phyloP scores from a whole-genome alignment of 352 stramenopile genomes.

The Blastocystis sp. region DNA sequence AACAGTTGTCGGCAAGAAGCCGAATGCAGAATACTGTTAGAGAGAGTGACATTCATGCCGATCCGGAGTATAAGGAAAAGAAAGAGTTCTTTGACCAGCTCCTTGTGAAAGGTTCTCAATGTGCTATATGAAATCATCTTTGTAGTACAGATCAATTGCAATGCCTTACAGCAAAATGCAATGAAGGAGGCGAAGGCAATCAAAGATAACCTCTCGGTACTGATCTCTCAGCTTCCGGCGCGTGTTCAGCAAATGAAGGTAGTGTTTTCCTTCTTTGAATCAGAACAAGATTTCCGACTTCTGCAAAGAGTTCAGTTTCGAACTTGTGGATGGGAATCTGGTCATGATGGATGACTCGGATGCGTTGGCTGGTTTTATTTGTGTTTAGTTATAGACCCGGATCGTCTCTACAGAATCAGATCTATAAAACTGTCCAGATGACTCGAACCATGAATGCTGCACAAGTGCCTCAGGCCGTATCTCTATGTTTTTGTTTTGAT shows the following conservation, averaged over 20 bases:
- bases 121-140: background rate
- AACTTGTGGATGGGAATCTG: slow-evolving; percentile 15
- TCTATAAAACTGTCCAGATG: slow-evolving; percentile 29
- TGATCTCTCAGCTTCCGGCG: slow-evolving; percentile 42
- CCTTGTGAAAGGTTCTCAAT: background rate
- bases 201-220: background rate
- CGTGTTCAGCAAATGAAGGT: slow-evolving; percentile 48
- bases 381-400: background rate
- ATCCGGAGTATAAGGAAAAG: slow-evolving; percentile 49
- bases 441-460: background rate
- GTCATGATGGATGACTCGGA: background rate
- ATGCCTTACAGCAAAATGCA: slow-evolving; percentile 20
- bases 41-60: background rate
- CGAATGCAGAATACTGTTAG: background rate
- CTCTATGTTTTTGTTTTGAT: background rate
- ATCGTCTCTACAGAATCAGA: background rate
- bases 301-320: slow-evolving; percentile 43
- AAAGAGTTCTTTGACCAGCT: slow-evolving; percentile 51
- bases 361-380: background rate
- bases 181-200: slow-evolving; percentile 14
- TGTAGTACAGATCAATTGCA: slow-evolving; percentile 44
- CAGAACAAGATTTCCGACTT: slow-evolving; percentile 4
- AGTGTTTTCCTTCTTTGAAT: background rate
- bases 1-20: no score
- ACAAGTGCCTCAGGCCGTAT: background rate